Evolutionary conservation across 1,284 basidiomycete species (phyloP).

Genomic region (Cystobasidium pallidum): DNA sequence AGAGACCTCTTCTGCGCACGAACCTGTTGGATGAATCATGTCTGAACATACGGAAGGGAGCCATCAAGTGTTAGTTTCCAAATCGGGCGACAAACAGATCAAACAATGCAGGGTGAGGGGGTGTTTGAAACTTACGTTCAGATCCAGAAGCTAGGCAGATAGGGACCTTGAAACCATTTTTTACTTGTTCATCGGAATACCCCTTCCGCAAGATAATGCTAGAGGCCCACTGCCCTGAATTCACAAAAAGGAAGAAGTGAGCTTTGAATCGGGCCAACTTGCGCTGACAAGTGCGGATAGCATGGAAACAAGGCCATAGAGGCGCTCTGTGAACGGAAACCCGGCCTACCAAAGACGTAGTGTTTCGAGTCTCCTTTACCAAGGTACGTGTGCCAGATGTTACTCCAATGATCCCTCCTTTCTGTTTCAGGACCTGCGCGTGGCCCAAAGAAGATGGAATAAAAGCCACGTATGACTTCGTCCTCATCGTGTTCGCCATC

Average conservation of each 20-base stretch:
- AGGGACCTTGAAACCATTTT: slow-evolving; percentile 11
- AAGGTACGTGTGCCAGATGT: not conserved
- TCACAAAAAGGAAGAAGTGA: not conserved
- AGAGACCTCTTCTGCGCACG: not conserved
- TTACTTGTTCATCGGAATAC: not conserved
- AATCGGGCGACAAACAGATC: too few species aligned
- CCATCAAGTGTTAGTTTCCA: too few species aligned
- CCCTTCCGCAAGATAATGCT: not conserved
- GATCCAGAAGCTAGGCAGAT: slow-evolving; percentile 21
- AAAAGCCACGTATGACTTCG: slow-evolving; percentile 13
- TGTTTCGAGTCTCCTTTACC: not conserved
- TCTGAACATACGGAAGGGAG: not conserved
- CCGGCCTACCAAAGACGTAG: slow-evolving; percentile 3
- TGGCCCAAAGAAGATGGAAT: slow-evolving; percentile 12
- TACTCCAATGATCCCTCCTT: not conserved
- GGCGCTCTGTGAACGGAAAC: not conserved
- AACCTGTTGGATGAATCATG: slow-evolving; percentile 22
- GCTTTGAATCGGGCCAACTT: too few species aligned
- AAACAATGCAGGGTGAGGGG: too few species aligned
- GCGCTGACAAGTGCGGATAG: too few species aligned
- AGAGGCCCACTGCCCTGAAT: slow-evolving; percentile 16
- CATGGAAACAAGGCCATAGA: too few species aligned
- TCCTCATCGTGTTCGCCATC: slow-evolving; percentile 3
- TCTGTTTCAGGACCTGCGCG: slow-evolving; percentile 2
- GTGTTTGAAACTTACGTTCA: slow-evolving; percentile 25